A percentile compares a stretch with the other conserved stretches of the same genome.
Conservation (phyloP, 768 basidiomycete species). For the Mycena maculata region DNA sequence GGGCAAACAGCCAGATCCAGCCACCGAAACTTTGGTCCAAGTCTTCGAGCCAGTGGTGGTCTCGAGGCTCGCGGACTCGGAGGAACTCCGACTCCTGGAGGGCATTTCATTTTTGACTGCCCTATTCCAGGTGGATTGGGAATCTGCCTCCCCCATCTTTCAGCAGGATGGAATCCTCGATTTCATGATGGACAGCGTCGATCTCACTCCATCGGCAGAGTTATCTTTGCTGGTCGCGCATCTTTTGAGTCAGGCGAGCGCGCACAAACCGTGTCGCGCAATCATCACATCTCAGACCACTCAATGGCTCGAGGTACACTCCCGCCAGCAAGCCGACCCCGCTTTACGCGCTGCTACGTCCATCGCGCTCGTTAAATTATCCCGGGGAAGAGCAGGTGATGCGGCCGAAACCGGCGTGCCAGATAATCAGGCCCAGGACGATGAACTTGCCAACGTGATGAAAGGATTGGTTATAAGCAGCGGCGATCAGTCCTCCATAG, state of each 20-base stretch:
- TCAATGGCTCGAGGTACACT: constrained; percentile 75
- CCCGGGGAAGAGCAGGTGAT: constrained; percentile 65
- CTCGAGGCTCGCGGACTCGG: constrained; percentile 64
- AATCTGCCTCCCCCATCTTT: constrained; percentile 74
- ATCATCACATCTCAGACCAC: constrained; percentile 66
- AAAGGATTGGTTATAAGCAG: constrained; percentile 62
- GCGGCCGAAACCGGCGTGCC: constrained; percentile 43
- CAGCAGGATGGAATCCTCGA: constrained; percentile 71
- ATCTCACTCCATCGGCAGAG: constrained; percentile 63
- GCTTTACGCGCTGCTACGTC: constrained; percentile 70
- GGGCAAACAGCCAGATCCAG: constrained; percentile 55
- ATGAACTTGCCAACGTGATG: constrained; percentile 65
- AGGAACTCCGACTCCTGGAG: constrained; percentile 62
- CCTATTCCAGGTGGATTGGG: constrained; percentile 85
- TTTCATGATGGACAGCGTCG: constrained; percentile 74
- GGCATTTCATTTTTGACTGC: constrained; percentile 79
- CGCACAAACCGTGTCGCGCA: constrained; percentile 77
- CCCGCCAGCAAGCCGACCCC: constrained; percentile 58
- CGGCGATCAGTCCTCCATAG: constrained; percentile 54
- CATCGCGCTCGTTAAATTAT: constrained; percentile 83
- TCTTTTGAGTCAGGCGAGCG: constrained; percentile 79
- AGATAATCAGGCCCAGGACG: constrained; percentile 47
- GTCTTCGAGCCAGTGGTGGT: constrained; percentile 64
- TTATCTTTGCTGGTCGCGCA: constrained; percentile 75
- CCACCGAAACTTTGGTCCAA: constrained; percentile 61